Evolutionary conservation across 169 alveolate genomes (phyloP), one percentile per base, ranked within the genome.

Genomic region (Cryptosporidium sp.): DNA sequence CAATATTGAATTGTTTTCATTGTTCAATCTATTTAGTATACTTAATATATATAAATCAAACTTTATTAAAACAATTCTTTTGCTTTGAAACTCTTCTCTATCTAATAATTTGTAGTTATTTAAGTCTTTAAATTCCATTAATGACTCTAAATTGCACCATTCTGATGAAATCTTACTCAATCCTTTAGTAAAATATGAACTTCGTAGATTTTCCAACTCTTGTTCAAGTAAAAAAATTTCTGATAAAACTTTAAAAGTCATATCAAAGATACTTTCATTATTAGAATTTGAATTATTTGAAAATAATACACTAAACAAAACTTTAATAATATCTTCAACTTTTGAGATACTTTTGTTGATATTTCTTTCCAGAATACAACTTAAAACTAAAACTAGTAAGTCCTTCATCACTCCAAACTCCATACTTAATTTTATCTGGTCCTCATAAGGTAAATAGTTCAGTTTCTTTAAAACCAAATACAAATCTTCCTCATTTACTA

Each of bases 381-480:
- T 73, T 29, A 73, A 59, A 26, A 59, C 68, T 10, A 73, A 35
- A 3, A 73, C 7, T 7, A 55, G 21, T 0, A 73, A 59, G 14
- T 58, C 70, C 45, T 41, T 73, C 52, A 73, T 51, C 3, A 73
- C 26, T 23, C 12, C 16, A 18, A 33, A 3, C 21, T 73, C 70
- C 52, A 7, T 23, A 18, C 7, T 10, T 18, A 37, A 23, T 29
- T 10, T 23, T 8, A 59, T 29, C 33, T 65, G 55, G n/a, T 80
- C 75, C 16, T 41, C 68, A 80, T 39, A 80, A 61, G 89, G 89
- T 48, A 80, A 65, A 65, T 80, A 62, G 39, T 18, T 65, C n/a
- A 23, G 23, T 12, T 80, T 65, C 45, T 80, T 58, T 26, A 41
- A n/a, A 9, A 61, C 14, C 23, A 80, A 21, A 39, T 23, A 67